Evolutionary conservation across 2,329 filamentous ascomycete genomes (phyloP).

Genomic region (Penicillium expansum): DNA sequence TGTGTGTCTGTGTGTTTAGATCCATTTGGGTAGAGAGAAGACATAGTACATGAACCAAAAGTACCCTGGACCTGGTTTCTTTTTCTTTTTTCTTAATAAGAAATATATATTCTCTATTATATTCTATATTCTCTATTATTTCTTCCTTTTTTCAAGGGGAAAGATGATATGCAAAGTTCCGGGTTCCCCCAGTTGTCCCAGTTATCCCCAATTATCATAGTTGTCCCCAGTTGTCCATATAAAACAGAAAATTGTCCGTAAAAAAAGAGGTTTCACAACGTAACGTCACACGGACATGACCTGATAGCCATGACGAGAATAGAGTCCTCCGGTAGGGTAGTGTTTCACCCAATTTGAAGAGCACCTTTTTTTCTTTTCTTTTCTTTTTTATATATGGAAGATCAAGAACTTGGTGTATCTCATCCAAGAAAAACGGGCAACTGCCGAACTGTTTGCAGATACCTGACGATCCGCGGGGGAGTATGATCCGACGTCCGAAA

Average conservation of each 20-base stretch:
- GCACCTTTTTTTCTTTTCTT: background rate
- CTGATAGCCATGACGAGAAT: slow-evolving; percentile 30
- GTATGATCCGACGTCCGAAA: slow-evolving; percentile 16
- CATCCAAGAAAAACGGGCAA: slow-evolving; percentile 17
- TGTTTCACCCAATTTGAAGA: slow-evolving; percentile 26
- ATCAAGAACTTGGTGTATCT: background rate
- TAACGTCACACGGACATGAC: slow-evolving; percentile 42
- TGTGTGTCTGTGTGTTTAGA: background rate
- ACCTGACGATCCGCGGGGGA: slow-evolving; percentile 20
- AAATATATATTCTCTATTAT: no score
- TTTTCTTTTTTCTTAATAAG: slow-evolving; percentile 7
- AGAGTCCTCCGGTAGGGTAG: slow-evolving; percentile 16
- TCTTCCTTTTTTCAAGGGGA: slow-evolving; percentile 21
- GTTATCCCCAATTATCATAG: background rate
- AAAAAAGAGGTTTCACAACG: slow-evolving; percentile 37
- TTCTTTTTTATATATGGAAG: background rate
- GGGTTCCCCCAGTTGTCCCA: slow-evolving; percentile 16
- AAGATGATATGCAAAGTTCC: slow-evolving; percentile 34
- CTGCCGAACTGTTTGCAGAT: slow-evolving; percentile 34
- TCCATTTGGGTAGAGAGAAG: background rate
- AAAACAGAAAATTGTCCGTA: slow-evolving; percentile 11
- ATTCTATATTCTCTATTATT: slow-evolving; percentile 2
- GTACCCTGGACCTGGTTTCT: slow-evolving; percentile 6
- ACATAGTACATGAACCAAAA: background rate
- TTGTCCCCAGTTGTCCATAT: background rate